These are phyloP conservation scores for Verticillium tricorpus DNA, from an alignment of 2,329 filamentous ascomycete species.

Conservation along the genomic window DNA sequence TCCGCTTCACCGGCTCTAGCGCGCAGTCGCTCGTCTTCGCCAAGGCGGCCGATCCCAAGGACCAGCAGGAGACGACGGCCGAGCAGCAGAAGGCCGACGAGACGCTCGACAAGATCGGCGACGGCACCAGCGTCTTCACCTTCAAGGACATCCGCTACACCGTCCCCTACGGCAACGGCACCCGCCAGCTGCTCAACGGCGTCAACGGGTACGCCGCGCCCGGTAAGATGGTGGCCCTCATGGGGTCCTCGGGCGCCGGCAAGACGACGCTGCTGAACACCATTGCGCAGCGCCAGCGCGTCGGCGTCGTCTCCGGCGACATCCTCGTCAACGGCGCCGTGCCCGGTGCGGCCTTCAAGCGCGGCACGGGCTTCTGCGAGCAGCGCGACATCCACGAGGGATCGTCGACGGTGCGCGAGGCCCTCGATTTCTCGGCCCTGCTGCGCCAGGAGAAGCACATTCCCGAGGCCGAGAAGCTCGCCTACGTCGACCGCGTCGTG, in stretches of 20 bases:
- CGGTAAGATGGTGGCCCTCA: slow-evolving; percentile 73
- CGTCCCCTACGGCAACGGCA: slow-evolving; percentile 53
- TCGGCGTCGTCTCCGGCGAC: slow-evolving; percentile 57
- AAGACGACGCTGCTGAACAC: slow-evolving; percentile 83
- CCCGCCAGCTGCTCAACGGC: slow-evolving; percentile 50
- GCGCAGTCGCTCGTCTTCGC: slow-evolving; percentile 11
- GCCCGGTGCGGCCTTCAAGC: slow-evolving; percentile 57
- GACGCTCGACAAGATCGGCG: slow-evolving; percentile 38
- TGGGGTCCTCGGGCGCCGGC: slow-evolving; percentile 77
- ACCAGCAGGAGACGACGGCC: slow-evolving; percentile 6
- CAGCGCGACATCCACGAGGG: slow-evolving; percentile 66
- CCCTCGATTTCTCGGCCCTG: slow-evolving; percentile 62
- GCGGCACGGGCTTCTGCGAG: slow-evolving; percentile 64
- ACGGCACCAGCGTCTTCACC: slow-evolving; percentile 56
- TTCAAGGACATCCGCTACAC: slow-evolving; percentile 47
- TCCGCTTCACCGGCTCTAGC: slow-evolving; percentile 41
- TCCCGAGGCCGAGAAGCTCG: slow-evolving; percentile 56
- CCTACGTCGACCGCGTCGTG: slow-evolving; percentile 63
- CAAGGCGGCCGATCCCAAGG: slow-evolving; percentile 54
- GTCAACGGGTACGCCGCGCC: slow-evolving; percentile 77
- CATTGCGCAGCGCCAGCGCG: slow-evolving; percentile 64
- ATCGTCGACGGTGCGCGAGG: slow-evolving; percentile 62
- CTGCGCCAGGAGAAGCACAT: slow-evolving; percentile 54
- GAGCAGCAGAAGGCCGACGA: slow-evolving; percentile 19
- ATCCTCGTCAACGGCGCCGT: slow-evolving; percentile 59